A percentile compares a stretch with the other conserved stretches of the same genome.
Evolutionary conservation across 208 protist species (phyloP).

Genomic region (Crithidia expoeki): DNA sequence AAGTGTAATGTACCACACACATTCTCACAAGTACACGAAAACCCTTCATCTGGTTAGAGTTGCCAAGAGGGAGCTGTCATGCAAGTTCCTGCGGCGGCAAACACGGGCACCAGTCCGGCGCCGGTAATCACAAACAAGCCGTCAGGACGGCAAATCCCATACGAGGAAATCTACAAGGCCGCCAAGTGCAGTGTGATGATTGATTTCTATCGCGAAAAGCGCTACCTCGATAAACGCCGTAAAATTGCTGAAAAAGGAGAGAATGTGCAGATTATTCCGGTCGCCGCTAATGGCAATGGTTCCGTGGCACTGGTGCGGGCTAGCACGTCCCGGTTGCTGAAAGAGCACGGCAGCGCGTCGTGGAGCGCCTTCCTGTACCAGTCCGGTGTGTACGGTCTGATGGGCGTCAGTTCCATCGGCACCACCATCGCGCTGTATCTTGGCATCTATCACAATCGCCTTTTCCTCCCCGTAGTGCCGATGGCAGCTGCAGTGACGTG

Average conservation of each 20-base stretch:
- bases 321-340: constrained; percentile 65
- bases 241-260: constrained; percentile 34
- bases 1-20: neutral
- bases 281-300: constrained; percentile 8
- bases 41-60: neutral
- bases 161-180: constrained; percentile 58
- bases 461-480: constrained; percentile 71
- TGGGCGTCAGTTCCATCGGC: constrained; percentile 58
- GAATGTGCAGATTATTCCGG: constrained; percentile 60
- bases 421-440: constrained; percentile 66
- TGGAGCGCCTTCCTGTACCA: constrained; percentile 78
- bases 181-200: constrained; percentile 55
- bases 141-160: constrained; percentile 41
- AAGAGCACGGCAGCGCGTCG: constrained; percentile 72
- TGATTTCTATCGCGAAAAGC: constrained; percentile 64
- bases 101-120: constrained; percentile 48
- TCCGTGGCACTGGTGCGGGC: constrained; percentile 38
- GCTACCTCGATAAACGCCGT: constrained; percentile 35
- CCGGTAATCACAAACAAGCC: constrained; percentile 51
- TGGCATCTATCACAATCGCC: constrained; percentile 68
- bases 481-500: constrained; percentile 67
- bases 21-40: too few relatives aligned
- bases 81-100: constrained; percentile 48
- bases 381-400: constrained; percentile 72
- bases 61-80: constrained; percentile 21